Base-by-base conservation (phyloP, 2,329 filamentous ascomycete genomes). In the Colletotrichum sp. region DNA sequence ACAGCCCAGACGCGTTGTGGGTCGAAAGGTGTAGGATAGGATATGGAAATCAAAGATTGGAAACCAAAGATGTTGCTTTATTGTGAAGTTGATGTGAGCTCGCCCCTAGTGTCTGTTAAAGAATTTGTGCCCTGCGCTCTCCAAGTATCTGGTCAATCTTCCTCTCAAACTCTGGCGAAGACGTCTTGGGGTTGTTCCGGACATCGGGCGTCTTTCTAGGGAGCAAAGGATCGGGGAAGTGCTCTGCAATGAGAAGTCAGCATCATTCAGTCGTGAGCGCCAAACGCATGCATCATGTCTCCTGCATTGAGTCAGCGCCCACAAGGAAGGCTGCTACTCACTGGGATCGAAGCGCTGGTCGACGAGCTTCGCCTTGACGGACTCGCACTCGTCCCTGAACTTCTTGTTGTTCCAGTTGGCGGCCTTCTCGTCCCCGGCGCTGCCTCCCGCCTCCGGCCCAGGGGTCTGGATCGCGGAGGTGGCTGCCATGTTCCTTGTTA, bases 291-390 rank as follows among this genome's bases (percentile, higher is more conserved):
- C 43, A 52, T 10, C n/a, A 52, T 13, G 10, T 52, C 43, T 52
- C n/a, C 43, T 13, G 43, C 43, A 21, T 21, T 5, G 43, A 24
- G 43, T 21, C 43, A 52, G 10, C 43, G n/a, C 43, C 43, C 43
- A 21, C 1, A 21, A 21, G 43, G 3, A 13, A 21, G 18, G 59
- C 18, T 12, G 5, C 21, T 13, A 74, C 74, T 76, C 66, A 76
- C 89, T 82, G 7, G 86, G 84, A 70, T 85, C 87, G 79, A 90
- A 90, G 12, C 84, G 83, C 59, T 85, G 84, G 76, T 91, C 88
- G 2, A 82, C 73, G 1, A 91, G 83, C 24, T 80, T 85, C 3
- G 82, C 72, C 59, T 83, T 86, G 12, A 82, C 79, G 6, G 77
- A 69, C 6, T 89, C 86, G 52, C 81, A 82, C 60, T 90, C 89